phyloP scores from a whole-genome alignment of 305 asterid genomes.

The Plantago rigida region DNA sequence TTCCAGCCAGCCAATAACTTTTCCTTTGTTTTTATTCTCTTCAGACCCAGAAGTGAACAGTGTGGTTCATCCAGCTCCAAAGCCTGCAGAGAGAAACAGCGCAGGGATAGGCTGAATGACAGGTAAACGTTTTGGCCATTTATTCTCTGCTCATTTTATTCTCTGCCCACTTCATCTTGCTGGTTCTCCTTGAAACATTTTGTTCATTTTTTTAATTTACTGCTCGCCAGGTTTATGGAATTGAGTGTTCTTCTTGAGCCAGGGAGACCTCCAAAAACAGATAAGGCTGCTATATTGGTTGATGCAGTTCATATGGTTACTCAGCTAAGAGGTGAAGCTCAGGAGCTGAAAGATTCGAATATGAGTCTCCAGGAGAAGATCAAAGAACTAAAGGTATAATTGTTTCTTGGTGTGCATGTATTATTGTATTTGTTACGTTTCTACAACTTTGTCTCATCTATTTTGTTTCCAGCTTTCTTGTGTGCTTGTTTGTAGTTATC shows the following conservation, averaged over 20 bases:
- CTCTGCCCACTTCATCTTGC: conserved; percentile 22
- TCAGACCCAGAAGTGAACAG: conserved; percentile 58
- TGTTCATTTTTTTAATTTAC: conserved; percentile 15
- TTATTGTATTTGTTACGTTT: too few relatives aligned
- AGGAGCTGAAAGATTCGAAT: conserved; percentile 78
- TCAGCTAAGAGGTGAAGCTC: conserved; percentile 70
- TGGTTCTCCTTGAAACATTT: conserved; percentile 16
- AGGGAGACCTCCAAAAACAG: conserved; percentile 83
- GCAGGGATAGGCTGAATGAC: conserved; percentile 86
- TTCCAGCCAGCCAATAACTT: conserved; percentile 16
- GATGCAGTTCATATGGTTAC: conserved; percentile 87
- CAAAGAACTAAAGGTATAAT: conserved; percentile 73
- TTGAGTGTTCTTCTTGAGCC: conserved; percentile 87
- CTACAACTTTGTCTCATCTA: not conserved
- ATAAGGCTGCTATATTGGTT: conserved; percentile 72
- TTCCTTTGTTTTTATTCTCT: conserved; percentile 21
- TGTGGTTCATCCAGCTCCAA: conserved; percentile 68
- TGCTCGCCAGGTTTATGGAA: conserved; percentile 55
- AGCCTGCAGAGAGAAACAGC: conserved; percentile 88
- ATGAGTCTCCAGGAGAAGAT: conserved; percentile 68
- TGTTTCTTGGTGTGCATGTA: too few relatives aligned
- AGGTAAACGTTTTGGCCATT: conserved; percentile 33
- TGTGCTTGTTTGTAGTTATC: too few relatives aligned
- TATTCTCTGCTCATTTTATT: not conserved
- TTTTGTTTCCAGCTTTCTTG: not conserved